phyloP scores from a whole-genome alignment of 306 rosid species.

The Alnus rubra region DNA sequence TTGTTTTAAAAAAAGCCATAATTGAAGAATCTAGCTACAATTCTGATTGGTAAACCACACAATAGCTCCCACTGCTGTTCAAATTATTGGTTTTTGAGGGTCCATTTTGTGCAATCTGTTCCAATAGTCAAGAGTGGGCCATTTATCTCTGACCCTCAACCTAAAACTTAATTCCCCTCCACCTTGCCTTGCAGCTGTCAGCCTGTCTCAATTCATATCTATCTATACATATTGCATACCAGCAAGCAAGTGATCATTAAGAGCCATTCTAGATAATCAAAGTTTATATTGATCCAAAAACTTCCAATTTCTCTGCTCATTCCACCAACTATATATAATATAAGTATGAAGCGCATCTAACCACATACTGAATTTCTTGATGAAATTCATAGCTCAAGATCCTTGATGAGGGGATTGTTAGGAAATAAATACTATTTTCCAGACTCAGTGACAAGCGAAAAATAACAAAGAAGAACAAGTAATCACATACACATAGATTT shows the following conservation, averaged over 20 bases:
- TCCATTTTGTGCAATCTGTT: slow-evolving; percentile 7
- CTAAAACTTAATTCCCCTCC: not conserved
- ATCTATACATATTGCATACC: not conserved
- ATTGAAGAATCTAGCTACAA: not conserved
- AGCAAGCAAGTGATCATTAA: not conserved
- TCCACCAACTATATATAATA: not conserved
- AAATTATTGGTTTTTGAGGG: slow-evolving; percentile 16
- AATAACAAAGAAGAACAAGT: too few relatives aligned
- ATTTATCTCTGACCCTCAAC: not conserved
- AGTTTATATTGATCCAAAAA: too few relatives aligned
- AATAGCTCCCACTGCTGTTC: not conserved
- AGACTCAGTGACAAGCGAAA: too few relatives aligned
- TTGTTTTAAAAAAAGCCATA: not conserved
- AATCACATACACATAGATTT: too few relatives aligned
- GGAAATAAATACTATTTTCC: too few relatives aligned
- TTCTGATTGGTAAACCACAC: not conserved
- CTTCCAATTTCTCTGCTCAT: not conserved
- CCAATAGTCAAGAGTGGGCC: slow-evolving; percentile 18
- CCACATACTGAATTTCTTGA: too few relatives aligned
- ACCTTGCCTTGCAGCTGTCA: not conserved
- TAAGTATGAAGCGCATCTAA: too few relatives aligned
- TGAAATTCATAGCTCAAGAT: too few relatives aligned
- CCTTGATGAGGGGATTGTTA: too few relatives aligned
- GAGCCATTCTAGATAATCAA: not conserved
- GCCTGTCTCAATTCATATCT: slow-evolving; percentile 2